A percentile compares a stretch with the other conserved stretches of the same genome.
Evolutionary conservation across 2,329 filamentous ascomycete genomes (phyloP).

Genomic region (Zasmidium cellare): DNA sequence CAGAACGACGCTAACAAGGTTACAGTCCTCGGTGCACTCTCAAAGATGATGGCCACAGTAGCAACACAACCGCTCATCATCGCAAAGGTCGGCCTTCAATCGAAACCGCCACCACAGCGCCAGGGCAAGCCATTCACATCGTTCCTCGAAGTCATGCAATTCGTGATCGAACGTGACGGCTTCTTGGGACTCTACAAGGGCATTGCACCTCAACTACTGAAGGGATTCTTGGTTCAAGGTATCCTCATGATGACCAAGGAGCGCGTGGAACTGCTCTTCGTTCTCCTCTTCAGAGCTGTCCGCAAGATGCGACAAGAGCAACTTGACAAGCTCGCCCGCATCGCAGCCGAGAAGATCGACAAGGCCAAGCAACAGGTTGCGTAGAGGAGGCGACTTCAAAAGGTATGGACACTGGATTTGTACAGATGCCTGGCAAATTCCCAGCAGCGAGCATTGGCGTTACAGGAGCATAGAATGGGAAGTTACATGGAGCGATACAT

Average conservation of each 20-base stretch:
- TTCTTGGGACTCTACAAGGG: slow-evolving; percentile 88
- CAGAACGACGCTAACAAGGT: slow-evolving; percentile 5
- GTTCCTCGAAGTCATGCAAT: slow-evolving; percentile 92
- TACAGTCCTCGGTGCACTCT: slow-evolving; percentile 80
- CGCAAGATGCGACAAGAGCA: slow-evolving; percentile 68
- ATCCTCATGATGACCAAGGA: slow-evolving; percentile 99
- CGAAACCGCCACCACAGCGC: slow-evolving; percentile 79
- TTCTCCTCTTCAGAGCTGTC: slow-evolving; percentile 81
- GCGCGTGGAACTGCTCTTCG: slow-evolving; percentile 83
- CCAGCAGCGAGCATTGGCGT: slow-evolving; percentile 10
- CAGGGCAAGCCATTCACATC: slow-evolving; percentile 90
- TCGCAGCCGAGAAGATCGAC: slow-evolving; percentile 61
- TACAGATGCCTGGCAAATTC: neutral
- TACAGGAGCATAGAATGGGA: slow-evolving; percentile 8
- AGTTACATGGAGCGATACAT: slow-evolving; percentile 5
- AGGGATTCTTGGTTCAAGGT: slow-evolving; percentile 90
- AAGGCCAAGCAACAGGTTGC: slow-evolving; percentile 33
- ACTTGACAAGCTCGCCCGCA: slow-evolving; percentile 65
- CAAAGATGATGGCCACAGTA: slow-evolving; percentile 88
- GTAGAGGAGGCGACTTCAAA: neutral
- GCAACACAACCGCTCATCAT: slow-evolving; percentile 94
- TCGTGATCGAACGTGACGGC: slow-evolving; percentile 89
- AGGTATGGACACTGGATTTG: neutral
- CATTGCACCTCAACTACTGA: slow-evolving; percentile 88
- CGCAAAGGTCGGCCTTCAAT: slow-evolving; percentile 95